Evolutionary conservation across 805 yeast species (phyloP).

Genomic region (Candida insectalens): DNA sequence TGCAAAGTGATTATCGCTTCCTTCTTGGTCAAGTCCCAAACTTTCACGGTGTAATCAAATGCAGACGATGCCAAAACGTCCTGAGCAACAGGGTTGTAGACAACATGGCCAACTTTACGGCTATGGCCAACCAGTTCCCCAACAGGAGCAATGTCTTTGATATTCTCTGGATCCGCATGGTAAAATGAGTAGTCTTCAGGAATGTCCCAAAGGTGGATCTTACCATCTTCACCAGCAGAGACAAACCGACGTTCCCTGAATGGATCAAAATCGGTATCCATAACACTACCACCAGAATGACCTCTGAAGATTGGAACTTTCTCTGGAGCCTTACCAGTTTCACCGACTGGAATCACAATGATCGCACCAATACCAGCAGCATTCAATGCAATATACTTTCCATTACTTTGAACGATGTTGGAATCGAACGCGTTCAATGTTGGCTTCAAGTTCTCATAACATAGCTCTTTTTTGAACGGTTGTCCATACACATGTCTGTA

Average conservation of each 20-base stretch:
- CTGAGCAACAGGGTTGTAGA: constrained; percentile 81
- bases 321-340: constrained; percentile 90
- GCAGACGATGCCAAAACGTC: constrained; percentile 86
- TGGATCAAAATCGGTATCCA: constrained; percentile 95
- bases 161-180: constrained; percentile 40
- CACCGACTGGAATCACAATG: constrained; percentile 80
- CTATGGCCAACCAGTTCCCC: constrained; percentile 76
- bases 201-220: constrained; percentile 77
- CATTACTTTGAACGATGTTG: constrained; percentile 78
- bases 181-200: constrained; percentile 74
- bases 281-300: constrained; percentile 89
- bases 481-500: constrained; percentile 96
- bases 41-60: constrained; percentile 79
- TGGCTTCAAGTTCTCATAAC: constrained; percentile 66
- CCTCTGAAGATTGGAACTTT: constrained; percentile 90
- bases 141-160: constrained; percentile 60
- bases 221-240: constrained; percentile 74
- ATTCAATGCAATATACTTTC: constrained; percentile 75
- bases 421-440: constrained; percentile 97
- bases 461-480: constrained; percentile 59
- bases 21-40: constrained; percentile 82
- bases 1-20: constrained; percentile 61
- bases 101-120: constrained; percentile 88
- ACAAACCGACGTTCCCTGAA: constrained; percentile 68
- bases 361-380: constrained; percentile 97